These are phyloP conservation scores for Podospora conica DNA, from an alignment of 495 filamentous ascomycete species.

Conservation along the genomic window DNA sequence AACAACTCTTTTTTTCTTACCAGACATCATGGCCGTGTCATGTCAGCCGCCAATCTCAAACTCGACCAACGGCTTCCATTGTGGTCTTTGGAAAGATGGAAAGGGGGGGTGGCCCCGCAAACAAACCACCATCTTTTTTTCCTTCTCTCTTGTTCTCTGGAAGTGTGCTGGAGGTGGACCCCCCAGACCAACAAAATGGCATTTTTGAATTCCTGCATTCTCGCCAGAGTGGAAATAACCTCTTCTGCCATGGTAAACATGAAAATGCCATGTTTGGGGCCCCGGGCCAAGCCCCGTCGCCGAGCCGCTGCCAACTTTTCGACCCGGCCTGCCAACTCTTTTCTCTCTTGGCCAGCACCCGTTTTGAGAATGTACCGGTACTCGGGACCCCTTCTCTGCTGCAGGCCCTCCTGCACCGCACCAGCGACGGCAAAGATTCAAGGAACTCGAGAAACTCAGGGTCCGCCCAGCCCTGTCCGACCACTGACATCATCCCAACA, in stretches of 20 bases:
- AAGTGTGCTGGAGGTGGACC: neutral
- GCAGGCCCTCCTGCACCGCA: neutral
- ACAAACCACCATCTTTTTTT: neutral
- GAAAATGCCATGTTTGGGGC: conserved; percentile 13
- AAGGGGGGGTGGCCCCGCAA: no score
- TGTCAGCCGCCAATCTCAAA: neutral
- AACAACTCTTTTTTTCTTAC: neutral
- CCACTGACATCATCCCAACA: conserved; percentile 29
- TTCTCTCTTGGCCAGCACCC: neutral
- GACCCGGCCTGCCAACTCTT: conserved; percentile 18
- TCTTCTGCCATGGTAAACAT: conserved; percentile 12
- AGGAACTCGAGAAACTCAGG: conserved; percentile 1
- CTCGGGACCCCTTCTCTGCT: neutral
- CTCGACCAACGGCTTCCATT: neutral
- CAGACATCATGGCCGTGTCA: neutral
- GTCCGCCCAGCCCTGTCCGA: conserved; percentile 7
- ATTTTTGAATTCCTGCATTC: neutral
- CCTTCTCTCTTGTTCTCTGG: neutral
- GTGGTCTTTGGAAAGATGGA: neutral
- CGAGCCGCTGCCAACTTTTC: neutral
- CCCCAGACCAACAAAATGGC: neutral
- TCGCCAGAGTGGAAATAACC: conserved; percentile 3
- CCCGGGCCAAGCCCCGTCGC: conserved; percentile 2
- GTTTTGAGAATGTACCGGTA: neutral
- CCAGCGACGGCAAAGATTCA: neutral